Evolutionary conservation across 257 asterid species (phyloP), one percentile per base, ranked within the genome.

Genomic region (Solanum sparsipilum): DNA sequence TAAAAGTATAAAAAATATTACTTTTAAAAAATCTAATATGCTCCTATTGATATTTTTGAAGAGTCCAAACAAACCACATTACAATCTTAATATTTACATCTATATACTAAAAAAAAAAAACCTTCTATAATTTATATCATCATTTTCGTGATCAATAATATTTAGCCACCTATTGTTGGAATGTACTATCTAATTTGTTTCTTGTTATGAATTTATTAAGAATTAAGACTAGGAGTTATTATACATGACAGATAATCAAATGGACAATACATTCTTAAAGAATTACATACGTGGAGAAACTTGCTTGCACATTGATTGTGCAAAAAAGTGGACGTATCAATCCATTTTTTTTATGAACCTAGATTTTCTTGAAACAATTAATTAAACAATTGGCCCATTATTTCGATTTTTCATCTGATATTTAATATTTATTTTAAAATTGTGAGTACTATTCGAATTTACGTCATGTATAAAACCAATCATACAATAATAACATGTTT

Each of bases 321-420:
- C 34, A 65, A n/a, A 25, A 25, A 25, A 25, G 32, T 65, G 71
- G 32, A 10, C 13, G 16, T 65, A 5, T n/a, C 71, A 65, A n/a
- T 58, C 68, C 68, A 58, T 2, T 13, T 60, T 9, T 60, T 9
- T 60, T 60, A 60, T 23, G 15, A 23, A 60, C 70, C 0, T 60
- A 23, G 13, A 60, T 60, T 60, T 60, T 23, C 15, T 60, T 23
- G 15, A 60, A 60, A 60, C 27, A 60, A 58, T 21, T 46, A 52
- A 20, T 60, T 23, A 9, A 60, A 9, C 13, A 60, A 9, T 0
- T 60, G 29, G 0, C 0, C 1, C 29, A 60, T 23, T 3, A 3
- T 1, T 58, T 20, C 0, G 0, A 0, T 3, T 58, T 58, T 20
- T 20, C 5, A 21, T 58, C 13, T 4, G 1, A 2, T 9, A 5